phyloP scores from a whole-genome alignment of 148 eudicot genomes.

The Chenopodium suecicum region DNA sequence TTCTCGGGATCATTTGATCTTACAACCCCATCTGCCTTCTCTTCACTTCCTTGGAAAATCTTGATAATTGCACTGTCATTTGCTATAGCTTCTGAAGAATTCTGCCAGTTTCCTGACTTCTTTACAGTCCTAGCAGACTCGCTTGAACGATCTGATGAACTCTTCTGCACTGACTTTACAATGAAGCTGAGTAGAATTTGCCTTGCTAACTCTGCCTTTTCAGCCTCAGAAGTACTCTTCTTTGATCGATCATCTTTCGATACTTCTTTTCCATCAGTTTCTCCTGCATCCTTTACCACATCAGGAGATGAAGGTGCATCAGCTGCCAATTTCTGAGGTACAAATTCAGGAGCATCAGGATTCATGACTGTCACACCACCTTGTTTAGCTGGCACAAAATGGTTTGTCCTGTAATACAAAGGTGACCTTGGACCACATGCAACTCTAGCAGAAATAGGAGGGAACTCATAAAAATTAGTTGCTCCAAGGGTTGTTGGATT shows the following conservation, averaged over 20 bases:
- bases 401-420: constrained; percentile 58
- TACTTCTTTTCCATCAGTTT: constrained; percentile 35
- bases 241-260: constrained; percentile 44
- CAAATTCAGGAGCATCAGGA: constrained; percentile 95
- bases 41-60: constrained; percentile 61
- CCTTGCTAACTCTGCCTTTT: constrained; percentile 90
- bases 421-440: constrained; percentile 94
- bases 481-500: constrained; percentile 68
- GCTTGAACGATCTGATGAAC: constrained; percentile 38
- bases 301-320: constrained; percentile 33
- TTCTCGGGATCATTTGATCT: constrained; percentile 30
- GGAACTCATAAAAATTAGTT: constrained; percentile 51
- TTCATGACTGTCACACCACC: constrained; percentile 66
- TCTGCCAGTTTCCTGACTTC: constrained; percentile 41
- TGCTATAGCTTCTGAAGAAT: constrained; percentile 71
- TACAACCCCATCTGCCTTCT: constrained; percentile 33
- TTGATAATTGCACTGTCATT: constrained; percentile 86
- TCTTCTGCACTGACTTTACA: constrained; percentile 76
- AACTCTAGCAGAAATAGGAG: constrained; percentile 80
- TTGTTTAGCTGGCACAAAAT: constrained; percentile 45
- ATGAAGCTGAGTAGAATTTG: constrained; percentile 94
- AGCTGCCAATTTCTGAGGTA: constrained; percentile 50
- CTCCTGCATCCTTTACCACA: constrained; percentile 14
- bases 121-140: constrained; percentile 39
- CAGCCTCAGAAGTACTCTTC: constrained; percentile 62